phyloP scores from a whole-genome alignment of 2,329 filamentous ascomycete genomes.

The Hypocrella siamensis region DNA sequence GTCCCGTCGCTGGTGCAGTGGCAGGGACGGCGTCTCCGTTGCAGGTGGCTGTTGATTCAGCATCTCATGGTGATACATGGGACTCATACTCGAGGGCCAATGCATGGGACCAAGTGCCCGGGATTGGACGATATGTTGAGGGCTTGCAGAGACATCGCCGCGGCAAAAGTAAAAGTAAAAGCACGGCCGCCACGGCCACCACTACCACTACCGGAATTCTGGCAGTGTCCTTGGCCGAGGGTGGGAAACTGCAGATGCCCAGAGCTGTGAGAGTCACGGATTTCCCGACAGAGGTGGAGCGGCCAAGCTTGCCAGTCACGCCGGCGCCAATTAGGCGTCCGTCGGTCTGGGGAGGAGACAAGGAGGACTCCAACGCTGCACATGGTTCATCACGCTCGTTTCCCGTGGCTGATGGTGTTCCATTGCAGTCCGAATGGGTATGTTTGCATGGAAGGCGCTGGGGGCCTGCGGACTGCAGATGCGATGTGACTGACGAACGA shows the following conservation, averaged over 20 bases:
- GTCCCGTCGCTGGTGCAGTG: no score
- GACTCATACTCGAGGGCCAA: conserved; percentile 61
- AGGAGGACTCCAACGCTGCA: conserved; percentile 28
- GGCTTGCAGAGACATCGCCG: conserved; percentile 48
- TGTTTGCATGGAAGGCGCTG: conserved; percentile 45
- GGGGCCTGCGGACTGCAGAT: conserved; percentile 35
- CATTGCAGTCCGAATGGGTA: conserved; percentile 87
- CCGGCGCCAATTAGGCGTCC: conserved; percentile 62
- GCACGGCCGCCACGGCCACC: no score
- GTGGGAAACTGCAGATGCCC: conserved; percentile 8
- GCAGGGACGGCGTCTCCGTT: no score
- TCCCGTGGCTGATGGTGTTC: conserved; percentile 68
- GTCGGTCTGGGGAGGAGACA: conserved; percentile 43
- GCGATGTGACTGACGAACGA: conserved; percentile 38
- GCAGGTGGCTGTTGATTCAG: no score
- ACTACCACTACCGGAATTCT: background rate
- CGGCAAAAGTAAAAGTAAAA: conserved; percentile 13
- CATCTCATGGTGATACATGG: conserved; percentile 42
- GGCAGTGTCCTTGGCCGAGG: background rate
- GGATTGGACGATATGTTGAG: conserved; percentile 79
- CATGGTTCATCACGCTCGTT: conserved; percentile 39
- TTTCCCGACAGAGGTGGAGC: conserved; percentile 69
- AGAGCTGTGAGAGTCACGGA: conserved; percentile 58
- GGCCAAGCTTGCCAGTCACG: conserved; percentile 80
- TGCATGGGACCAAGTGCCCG: conserved; percentile 84